A percentile compares a stretch with the other conserved stretches of the same genome.
Evolutionary conservation across 2,329 filamentous ascomycete species (phyloP).

Genomic region (Sarocladiaceae sp.): DNA sequence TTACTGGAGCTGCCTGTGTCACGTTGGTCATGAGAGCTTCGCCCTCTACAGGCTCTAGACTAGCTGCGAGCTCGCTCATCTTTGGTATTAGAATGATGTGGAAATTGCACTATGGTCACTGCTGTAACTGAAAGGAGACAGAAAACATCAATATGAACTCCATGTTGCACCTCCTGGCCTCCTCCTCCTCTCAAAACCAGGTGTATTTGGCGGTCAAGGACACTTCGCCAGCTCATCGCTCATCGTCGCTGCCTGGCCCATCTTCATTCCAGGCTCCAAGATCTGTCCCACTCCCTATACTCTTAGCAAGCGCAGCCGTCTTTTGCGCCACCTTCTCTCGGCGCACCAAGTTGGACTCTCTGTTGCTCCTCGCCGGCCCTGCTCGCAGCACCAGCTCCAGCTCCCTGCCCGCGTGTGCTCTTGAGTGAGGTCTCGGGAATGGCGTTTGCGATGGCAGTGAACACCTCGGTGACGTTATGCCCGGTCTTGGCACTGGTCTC

Average conservation of each 20-base stretch:
- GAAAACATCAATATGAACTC: constrained; percentile 4
- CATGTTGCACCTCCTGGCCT: background rate
- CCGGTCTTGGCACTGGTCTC: constrained; percentile 98
- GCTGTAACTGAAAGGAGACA: background rate
- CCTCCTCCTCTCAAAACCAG: background rate
- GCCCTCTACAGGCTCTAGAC: background rate
- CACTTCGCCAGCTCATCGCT: background rate
- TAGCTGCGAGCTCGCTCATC: background rate
- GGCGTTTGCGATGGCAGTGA: constrained; percentile 95
- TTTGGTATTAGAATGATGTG: constrained; percentile 3
- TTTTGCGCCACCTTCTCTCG: constrained; percentile 69
- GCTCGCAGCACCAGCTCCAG: constrained; percentile 48
- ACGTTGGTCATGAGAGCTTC: too few species aligned
- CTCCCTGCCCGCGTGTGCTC: constrained; percentile 70
- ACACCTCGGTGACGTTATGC: constrained; percentile 89
- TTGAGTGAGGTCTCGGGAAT: constrained; percentile 97
- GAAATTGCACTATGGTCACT: constrained; percentile 1
- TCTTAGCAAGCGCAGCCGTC: constrained; percentile 82
- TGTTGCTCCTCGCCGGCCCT: constrained; percentile 56
- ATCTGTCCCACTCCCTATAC: constrained; percentile 7
- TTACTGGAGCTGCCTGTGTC: too few species aligned
- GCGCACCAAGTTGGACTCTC: constrained; percentile 75
- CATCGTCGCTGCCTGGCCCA: background rate
- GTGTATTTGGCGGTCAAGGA: background rate
- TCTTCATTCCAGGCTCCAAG: background rate